A percentile compares a stretch with the other conserved stretches of the same genome.
Conservation (phyloP, 2,329 filamentous ascomycete species). For the Hortaea sp. region DNA sequence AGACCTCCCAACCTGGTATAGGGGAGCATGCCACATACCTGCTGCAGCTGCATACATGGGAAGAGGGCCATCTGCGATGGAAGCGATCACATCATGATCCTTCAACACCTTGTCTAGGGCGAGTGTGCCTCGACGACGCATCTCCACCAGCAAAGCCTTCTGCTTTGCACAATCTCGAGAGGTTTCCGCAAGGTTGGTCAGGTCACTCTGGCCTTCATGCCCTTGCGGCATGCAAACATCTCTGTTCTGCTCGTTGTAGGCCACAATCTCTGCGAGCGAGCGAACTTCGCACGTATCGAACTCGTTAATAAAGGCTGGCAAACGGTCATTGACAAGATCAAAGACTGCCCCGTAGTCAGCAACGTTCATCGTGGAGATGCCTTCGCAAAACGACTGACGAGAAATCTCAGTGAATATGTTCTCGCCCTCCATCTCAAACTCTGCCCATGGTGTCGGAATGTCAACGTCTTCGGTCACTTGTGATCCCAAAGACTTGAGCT, state of each 20-base stretch:
- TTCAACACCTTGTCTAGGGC: conserved; percentile 1
- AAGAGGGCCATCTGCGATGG: background rate
- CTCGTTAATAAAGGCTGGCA: conserved; percentile 2
- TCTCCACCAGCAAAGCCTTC: background rate
- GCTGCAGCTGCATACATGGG: background rate
- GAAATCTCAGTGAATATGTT: conserved; percentile 2
- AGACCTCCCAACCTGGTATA: background rate
- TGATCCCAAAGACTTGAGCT: background rate
- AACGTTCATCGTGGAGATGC: background rate
- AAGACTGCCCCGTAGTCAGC: background rate
- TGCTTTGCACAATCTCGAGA: background rate
- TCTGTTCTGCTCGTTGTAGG: conserved; percentile 4
- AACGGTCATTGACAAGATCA: conserved; percentile 1
- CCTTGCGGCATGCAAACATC: conserved; percentile 3
- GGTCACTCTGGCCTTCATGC: conserved; percentile 1
- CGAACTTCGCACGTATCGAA: conserved; percentile 1
- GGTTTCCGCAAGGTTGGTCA: conserved; percentile 1
- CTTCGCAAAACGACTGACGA: background rate
- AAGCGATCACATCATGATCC: conserved; percentile 1
- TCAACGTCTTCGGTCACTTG: conserved; percentile 1
- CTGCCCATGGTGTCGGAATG: background rate
- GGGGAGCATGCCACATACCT: background rate
- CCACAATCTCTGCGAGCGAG: conserved; percentile 5
- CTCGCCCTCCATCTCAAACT: conserved; percentile 1
- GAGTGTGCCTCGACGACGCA: background rate